Evolutionary conservation across 495 filamentous ascomycete species (phyloP), one percentile per base, ranked within the genome.

Genomic region (Chaetomium cochliodes): DNA sequence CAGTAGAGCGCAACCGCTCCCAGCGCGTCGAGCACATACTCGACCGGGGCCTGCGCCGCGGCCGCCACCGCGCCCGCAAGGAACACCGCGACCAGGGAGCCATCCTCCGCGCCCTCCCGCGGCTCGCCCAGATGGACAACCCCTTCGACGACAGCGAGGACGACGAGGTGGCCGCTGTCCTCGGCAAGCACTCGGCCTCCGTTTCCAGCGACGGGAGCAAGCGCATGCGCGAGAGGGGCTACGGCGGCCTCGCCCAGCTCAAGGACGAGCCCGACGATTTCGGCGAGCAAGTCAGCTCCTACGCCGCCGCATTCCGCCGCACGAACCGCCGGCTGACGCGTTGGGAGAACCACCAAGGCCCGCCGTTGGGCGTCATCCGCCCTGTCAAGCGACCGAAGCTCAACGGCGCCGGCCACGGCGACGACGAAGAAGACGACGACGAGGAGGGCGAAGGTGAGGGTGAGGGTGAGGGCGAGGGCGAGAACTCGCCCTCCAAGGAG

Each of bases 1-100:
- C 93, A 9, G 90, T 98, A 5, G 92, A 96, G 69, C 85, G 88
- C 53, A 97, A 96, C 72, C 85, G 96, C 11, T 90, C 87, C 44
- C 87, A 94, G 74, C 89, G 92, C 16, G 90, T 96, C 49, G 89
- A 96, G 58, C 91, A 94, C 70, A 87, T 94, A 51, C 84, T 98
- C 37, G 85, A 90, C 67, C 87, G 89, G 22, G 90, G 90, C 50
- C 78, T 92, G 41, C 85, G 84, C 63, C 80, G 77, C 57, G 80
- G 86, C 60, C 86, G 89, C 61, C 87, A 86, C 65, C 77, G 79
- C 41, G 78, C 88, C 4, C 84, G 90, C 15, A 86, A 81, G 72
- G 71, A 67, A 65, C 88, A 87, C 58, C 84, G 78, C 66, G 77
- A 74, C 70, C 82, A 85, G 73, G 92, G 83, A 67, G 82, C 80